Evolutionary conservation across 345 rosid genomes (phyloP).

Genomic region (Salix dunnii): DNA sequence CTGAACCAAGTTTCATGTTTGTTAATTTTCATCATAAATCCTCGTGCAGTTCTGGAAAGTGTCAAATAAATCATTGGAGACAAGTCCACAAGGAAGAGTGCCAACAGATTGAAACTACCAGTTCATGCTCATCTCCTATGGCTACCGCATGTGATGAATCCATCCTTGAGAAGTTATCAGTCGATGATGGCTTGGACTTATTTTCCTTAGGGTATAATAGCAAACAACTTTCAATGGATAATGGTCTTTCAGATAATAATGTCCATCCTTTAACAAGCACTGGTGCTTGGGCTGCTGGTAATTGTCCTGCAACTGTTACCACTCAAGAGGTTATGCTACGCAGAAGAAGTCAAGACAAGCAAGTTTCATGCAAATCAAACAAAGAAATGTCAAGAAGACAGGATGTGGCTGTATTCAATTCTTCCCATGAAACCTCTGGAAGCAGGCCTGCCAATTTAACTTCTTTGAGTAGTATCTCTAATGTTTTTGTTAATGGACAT

Average conservation of each 20-base stretch:
- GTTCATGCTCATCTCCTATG: conserved; percentile 42
- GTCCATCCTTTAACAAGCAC: conserved; percentile 22
- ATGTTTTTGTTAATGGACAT: conserved; percentile 31
- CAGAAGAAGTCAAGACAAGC: conserved; percentile 45
- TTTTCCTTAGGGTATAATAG: conserved; percentile 31
- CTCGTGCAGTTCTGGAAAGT: conserved; percentile 75
- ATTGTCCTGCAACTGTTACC: conserved; percentile 34
- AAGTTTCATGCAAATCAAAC: conserved; percentile 29
- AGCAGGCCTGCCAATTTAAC: conserved; percentile 21
- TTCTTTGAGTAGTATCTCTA: conserved; percentile 20
- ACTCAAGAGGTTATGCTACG: conserved; percentile 40
- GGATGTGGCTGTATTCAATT: conserved; percentile 27
- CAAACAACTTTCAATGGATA: conserved; percentile 31
- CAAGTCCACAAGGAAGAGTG: conserved; percentile 72
- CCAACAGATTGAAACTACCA: conserved; percentile 33
- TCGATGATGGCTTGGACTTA: conserved; percentile 29
- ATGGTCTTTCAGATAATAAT: conserved; percentile 24
- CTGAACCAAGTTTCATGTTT: not conserved
- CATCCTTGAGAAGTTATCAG: conserved; percentile 13
- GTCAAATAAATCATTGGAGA: conserved; percentile 97
- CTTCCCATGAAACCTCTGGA: conserved; percentile 30
- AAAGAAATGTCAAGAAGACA: conserved; percentile 47
- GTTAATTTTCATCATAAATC: conserved; percentile 5
- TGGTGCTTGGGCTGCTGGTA: conserved; percentile 24
- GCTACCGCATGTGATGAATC: conserved; percentile 40